Evolutionary conservation across 805 yeast genomes (phyloP).

Genomic region (Yamadazyma ubonensis): DNA sequence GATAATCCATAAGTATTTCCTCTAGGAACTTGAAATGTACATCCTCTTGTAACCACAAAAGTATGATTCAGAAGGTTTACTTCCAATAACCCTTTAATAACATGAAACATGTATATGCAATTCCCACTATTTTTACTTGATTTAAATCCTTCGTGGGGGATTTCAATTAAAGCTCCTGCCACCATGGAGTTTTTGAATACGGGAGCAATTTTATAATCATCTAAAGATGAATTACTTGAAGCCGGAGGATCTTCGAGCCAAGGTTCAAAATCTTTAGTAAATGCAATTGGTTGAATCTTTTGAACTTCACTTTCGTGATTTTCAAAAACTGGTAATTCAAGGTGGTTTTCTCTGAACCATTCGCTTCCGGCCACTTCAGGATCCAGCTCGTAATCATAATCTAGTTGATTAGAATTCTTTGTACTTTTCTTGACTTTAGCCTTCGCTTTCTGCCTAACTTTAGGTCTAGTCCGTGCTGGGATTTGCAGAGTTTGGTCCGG

Average conservation of each 20-base stretch:
- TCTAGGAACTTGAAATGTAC: conserved; percentile 80
- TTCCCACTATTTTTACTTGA: conserved; percentile 60
- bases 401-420: conserved; percentile 4
- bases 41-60: conserved; percentile 66
- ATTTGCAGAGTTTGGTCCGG: conserved; percentile 18
- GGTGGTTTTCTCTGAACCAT: conserved; percentile 47
- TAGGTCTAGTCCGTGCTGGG: conserved; percentile 7
- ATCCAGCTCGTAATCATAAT: conserved; percentile 35
- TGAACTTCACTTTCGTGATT: conserved; percentile 36
- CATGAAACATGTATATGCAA: conserved; percentile 72
- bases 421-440: background rate
- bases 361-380: conserved; percentile 48
- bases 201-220: conserved; percentile 60
- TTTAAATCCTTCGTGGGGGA: conserved; percentile 63
- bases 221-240: conserved; percentile 25
- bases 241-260: conserved; percentile 28
- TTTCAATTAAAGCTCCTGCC: conserved; percentile 71
- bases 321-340: conserved; percentile 50
- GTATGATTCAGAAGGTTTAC: conserved; percentile 58
- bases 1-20: conserved; percentile 69
- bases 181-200: conserved; percentile 62
- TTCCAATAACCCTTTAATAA: conserved; percentile 67
- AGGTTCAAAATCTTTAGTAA: conserved; percentile 58
- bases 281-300: conserved; percentile 51
- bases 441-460: conserved; percentile 5